Evolutionary conservation across 306 rosid species (phyloP).

Genomic region (Mimosa bimucronata): DNA sequence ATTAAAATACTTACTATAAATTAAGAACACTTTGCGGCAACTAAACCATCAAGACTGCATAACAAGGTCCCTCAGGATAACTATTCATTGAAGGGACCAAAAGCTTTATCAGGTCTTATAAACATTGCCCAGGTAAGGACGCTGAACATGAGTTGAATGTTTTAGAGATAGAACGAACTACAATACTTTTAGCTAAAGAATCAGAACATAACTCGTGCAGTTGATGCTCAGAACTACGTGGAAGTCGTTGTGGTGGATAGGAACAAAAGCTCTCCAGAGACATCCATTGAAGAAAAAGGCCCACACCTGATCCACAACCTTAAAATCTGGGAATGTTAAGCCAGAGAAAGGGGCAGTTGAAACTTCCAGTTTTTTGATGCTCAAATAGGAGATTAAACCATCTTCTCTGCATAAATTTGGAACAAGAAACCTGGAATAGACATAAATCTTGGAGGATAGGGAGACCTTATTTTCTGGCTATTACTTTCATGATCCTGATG

Average conservation of each 20-base stretch:
- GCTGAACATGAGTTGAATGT: not conserved
- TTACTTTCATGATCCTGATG: slow-evolving; percentile 73
- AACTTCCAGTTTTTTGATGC: slow-evolving; percentile 28
- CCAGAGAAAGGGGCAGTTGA: slow-evolving; percentile 4
- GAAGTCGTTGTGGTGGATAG: slow-evolving; percentile 10
- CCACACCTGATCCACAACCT: slow-evolving; percentile 1
- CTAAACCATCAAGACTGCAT: not conserved
- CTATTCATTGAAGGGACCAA: not conserved
- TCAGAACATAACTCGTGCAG: slow-evolving; percentile 17
- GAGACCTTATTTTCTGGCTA: slow-evolving; percentile 20
- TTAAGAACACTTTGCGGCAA: not conserved
- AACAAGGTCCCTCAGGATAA: not conserved
- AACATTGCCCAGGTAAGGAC: slow-evolving; percentile 2
- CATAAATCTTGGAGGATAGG: slow-evolving; percentile 27
- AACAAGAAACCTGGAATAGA: slow-evolving; percentile 30
- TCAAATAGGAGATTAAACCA: not conserved
- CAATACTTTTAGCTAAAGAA: slow-evolving; percentile 27
- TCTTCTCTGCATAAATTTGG: not conserved
- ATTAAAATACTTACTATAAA: not conserved
- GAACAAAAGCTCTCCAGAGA: slow-evolving; percentile 40
- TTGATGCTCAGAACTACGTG: slow-evolving; percentile 28
- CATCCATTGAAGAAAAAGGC: slow-evolving; percentile 13
- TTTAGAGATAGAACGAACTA: slow-evolving; percentile 3
- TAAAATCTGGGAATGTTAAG: slow-evolving; percentile 23
- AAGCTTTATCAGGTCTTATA: not conserved